Percentiles rank a stretch among this genome's conserved stretches.
Evolutionary conservation across 2,329 filamentous ascomycete species (phyloP).

Genomic region (Claviceps sp.): DNA sequence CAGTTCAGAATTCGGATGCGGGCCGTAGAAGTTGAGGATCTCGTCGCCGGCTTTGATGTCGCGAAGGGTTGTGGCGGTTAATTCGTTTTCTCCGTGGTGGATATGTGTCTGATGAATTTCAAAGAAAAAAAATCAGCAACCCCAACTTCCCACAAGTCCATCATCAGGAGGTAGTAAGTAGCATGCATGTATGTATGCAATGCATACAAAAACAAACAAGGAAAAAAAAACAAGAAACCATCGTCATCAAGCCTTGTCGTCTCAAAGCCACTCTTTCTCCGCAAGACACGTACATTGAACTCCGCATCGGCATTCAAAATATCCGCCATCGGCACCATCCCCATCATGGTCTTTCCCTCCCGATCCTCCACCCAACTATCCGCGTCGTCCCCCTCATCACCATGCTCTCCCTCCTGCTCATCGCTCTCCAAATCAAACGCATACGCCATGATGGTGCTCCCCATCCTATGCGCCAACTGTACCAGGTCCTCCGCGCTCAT

Average conservation of each 20-base stretch:
- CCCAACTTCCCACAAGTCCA: too few relatives aligned
- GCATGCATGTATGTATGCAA: too few relatives aligned
- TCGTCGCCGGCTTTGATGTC: slow-evolving; percentile 59
- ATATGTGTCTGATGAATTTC: slow-evolving; percentile 31
- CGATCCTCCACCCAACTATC: slow-evolving; percentile 54
- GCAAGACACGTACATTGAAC: slow-evolving; percentile 51
- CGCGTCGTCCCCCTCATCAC: slow-evolving; percentile 35
- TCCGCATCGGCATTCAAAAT: slow-evolving; percentile 80
- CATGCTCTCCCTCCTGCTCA: slow-evolving; percentile 25
- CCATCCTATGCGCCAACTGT: slow-evolving; percentile 60
- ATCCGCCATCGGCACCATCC: slow-evolving; percentile 85
- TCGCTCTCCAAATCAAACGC: slow-evolving; percentile 65
- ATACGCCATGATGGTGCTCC: slow-evolving; percentile 83
- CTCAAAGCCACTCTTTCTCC: too few relatives aligned
- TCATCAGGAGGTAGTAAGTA: too few relatives aligned
- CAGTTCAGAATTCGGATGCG: slow-evolving; percentile 69
- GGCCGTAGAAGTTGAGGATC: slow-evolving; percentile 81
- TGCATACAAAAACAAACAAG: too few relatives aligned
- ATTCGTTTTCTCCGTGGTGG: slow-evolving; percentile 36
- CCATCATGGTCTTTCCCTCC: slow-evolving; percentile 48
- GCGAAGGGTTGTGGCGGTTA: slow-evolving; percentile 61
- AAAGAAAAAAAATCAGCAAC: not conserved
- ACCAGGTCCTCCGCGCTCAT: slow-evolving; percentile 33
- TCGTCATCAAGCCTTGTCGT: too few relatives aligned
- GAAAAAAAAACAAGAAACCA: too few relatives aligned